These are phyloP conservation scores for Cokeromyces recurvatus DNA, from an alignment of 371 early-diverging fungal genomes.

Conservation along the genomic window DNA sequence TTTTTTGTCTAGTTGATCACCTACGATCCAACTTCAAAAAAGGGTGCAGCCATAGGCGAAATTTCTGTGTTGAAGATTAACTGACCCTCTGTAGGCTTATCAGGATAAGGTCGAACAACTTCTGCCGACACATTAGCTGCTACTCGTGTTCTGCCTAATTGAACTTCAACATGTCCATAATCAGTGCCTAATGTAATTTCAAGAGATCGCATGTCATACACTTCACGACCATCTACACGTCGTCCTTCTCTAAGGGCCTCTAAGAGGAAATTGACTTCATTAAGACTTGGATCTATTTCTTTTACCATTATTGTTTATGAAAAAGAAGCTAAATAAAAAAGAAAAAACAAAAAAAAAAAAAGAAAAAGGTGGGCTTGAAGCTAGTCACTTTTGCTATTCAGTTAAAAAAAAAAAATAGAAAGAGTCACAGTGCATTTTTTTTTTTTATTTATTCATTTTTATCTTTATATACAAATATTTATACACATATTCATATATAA, in stretches of 20 bases:
- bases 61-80: slow-evolving; percentile 80
- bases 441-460: no score
- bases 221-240: slow-evolving; percentile 71
- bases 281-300: slow-evolving; percentile 19
- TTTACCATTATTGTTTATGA: slow-evolving; percentile 10
- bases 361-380: no score
- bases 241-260: slow-evolving; percentile 18
- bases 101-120: slow-evolving; percentile 77
- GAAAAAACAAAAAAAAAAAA: neutral
- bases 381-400: no score
- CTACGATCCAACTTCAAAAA: slow-evolving; percentile 64
- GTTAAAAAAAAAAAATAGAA: no score
- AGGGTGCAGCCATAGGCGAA: slow-evolving; percentile 80
- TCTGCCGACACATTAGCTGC: slow-evolving; percentile 82
- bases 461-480: no score
- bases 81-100: slow-evolving; percentile 83
- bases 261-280: slow-evolving; percentile 19
- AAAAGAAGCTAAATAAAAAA: neutral
- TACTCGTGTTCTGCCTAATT: slow-evolving; percentile 83
- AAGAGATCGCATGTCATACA: slow-evolving; percentile 70
- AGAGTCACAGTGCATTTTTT: no score
- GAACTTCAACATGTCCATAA: slow-evolving; percentile 75
- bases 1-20: no score
- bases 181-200: slow-evolving; percentile 67
- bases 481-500: no score